phyloP scores from a whole-genome alignment of 2,329 filamentous ascomycete genomes.

The Neocucurbitaria cava region DNA sequence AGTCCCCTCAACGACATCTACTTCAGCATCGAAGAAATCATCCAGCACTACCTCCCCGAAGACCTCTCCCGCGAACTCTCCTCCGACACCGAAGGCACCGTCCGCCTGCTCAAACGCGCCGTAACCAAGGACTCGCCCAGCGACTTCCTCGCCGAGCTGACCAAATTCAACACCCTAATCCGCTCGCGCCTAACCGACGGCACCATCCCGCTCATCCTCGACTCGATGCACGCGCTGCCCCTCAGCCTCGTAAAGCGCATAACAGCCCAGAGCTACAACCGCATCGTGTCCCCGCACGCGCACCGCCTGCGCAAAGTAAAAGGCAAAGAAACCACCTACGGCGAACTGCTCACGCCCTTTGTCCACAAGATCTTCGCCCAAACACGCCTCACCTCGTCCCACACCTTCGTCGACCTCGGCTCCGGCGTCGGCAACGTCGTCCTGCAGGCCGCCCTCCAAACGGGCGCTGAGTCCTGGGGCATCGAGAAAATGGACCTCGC shows the following conservation, averaged over 20 bases:
- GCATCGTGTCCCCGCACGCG: slow-evolving; percentile 88
- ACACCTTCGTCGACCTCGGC: slow-evolving; percentile 92
- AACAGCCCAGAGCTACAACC: slow-evolving; percentile 85
- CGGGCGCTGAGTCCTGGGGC: slow-evolving; percentile 93
- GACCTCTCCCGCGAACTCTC: slow-evolving; percentile 72
- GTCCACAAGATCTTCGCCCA: slow-evolving; percentile 81
- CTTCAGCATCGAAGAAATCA: slow-evolving; percentile 68
- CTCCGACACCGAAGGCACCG: slow-evolving; percentile 75
- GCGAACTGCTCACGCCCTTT: slow-evolving; percentile 87
- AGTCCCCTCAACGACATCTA: slow-evolving; percentile 75
- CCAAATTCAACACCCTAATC: slow-evolving; percentile 78
- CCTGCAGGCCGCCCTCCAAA: slow-evolving; percentile 89
- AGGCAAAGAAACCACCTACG: slow-evolving; percentile 92
- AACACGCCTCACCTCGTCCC: slow-evolving; percentile 77
- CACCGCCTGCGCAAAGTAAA: slow-evolving; percentile 85
- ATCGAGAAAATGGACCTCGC: slow-evolving; percentile 96
- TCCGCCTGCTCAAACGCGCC: slow-evolving; percentile 78
- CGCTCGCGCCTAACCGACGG: slow-evolving; percentile 71
- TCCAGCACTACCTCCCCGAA: slow-evolving; percentile 76
- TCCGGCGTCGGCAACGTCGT: slow-evolving; percentile 97
- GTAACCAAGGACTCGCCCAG: slow-evolving; percentile 69
- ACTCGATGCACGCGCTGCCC: slow-evolving; percentile 71
- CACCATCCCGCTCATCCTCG: slow-evolving; percentile 74
- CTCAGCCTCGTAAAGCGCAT: slow-evolving; percentile 75
- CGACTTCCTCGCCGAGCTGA: slow-evolving; percentile 75